Conservation (phyloP, 108 stramenopile genomes). For the Skeletonema menzelii region DNA sequence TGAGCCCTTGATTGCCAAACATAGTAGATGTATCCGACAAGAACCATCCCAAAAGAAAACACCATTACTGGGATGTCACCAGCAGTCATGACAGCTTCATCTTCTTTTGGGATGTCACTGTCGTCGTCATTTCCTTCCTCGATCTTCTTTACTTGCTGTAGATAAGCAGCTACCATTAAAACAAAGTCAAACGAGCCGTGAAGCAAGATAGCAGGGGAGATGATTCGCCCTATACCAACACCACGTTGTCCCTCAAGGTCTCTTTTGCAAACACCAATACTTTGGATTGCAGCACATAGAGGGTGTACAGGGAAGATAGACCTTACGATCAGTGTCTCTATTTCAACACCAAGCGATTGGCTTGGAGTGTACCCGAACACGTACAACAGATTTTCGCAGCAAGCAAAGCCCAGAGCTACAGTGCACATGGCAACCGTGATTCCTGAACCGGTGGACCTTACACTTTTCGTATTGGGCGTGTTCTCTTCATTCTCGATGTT, state of each 20-base stretch:
- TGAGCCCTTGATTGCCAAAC: conserved; percentile 37
- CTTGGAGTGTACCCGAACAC: conserved; percentile 40
- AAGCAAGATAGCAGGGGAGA: conserved; percentile 74
- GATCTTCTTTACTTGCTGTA: conserved; percentile 31
- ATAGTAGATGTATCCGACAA: conserved; percentile 38
- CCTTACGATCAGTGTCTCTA: conserved; percentile 68
- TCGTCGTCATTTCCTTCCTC: conserved; percentile 41
- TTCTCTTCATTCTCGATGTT: conserved; percentile 10
- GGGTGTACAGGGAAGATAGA: conserved; percentile 83
- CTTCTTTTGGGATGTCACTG: neutral
- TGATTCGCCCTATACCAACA: conserved; percentile 51
- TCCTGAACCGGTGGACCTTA: conserved; percentile 34
- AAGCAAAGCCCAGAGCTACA: conserved; percentile 50
- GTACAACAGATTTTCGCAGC: conserved; percentile 50
- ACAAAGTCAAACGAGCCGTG: conserved; percentile 85
- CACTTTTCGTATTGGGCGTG: conserved; percentile 2
- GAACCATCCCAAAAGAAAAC: conserved; percentile 33
- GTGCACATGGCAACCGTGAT: conserved; percentile 43
- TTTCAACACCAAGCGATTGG: conserved; percentile 48
- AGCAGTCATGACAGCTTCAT: conserved; percentile 1
- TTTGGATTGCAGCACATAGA: conserved; percentile 83
- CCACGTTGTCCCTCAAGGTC: conserved; percentile 65
- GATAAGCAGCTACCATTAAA: conserved; percentile 69
- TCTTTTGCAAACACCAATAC: conserved; percentile 75
- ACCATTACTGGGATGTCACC: conserved; percentile 39